These are phyloP conservation scores for Pseudovirgaria hyperparasitica DNA, from an alignment of 2,329 filamentous ascomycete genomes.

Conservation along the genomic window DNA sequence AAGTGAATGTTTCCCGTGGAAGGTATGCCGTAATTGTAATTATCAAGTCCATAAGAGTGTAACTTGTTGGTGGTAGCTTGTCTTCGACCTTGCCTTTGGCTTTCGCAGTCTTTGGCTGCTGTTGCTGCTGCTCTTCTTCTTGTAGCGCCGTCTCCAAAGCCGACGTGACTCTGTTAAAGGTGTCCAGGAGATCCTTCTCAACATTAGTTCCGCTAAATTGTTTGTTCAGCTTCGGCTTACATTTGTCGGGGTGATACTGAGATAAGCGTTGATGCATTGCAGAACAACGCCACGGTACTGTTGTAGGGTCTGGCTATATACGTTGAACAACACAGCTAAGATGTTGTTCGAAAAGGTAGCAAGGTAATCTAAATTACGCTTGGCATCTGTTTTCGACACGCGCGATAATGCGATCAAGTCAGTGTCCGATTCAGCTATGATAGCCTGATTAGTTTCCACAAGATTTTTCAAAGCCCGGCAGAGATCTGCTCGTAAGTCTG, in stretches of 20 bases:
- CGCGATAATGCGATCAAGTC: conserved; percentile 68
- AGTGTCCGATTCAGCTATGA: conserved; percentile 54
- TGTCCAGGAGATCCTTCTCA: conserved; percentile 66
- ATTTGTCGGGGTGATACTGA: conserved; percentile 69
- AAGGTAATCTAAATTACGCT: conserved; percentile 71
- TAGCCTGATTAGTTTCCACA: conserved; percentile 82
- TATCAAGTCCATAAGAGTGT: conserved; percentile 92
- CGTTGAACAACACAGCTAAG: conserved; percentile 94
- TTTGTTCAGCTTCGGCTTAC: conserved; percentile 17
- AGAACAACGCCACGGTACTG: conserved; percentile 84
- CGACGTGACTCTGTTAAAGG: conserved; percentile 73
- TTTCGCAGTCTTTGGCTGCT: conserved; percentile 47
- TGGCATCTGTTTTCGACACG: conserved; percentile 60
- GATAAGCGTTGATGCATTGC: conserved; percentile 85
- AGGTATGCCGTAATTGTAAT: conserved; percentile 94
- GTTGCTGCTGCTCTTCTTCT: conserved; percentile 47
- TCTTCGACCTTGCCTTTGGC: conserved; percentile 50
- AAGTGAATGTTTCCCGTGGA: conserved; percentile 69
- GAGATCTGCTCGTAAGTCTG: conserved; percentile 73
- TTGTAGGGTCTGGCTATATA: conserved; percentile 91
- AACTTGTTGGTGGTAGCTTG: conserved; percentile 79
- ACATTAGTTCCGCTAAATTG: conserved; percentile 7
- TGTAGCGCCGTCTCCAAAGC: conserved; percentile 66
- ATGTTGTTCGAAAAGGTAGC: conserved; percentile 73
- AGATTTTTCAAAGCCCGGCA: conserved; percentile 77